These are phyloP conservation scores for Cerrena zonata DNA, from an alignment of 1,284 basidiomycete genomes.

Conservation along the genomic window DNA sequence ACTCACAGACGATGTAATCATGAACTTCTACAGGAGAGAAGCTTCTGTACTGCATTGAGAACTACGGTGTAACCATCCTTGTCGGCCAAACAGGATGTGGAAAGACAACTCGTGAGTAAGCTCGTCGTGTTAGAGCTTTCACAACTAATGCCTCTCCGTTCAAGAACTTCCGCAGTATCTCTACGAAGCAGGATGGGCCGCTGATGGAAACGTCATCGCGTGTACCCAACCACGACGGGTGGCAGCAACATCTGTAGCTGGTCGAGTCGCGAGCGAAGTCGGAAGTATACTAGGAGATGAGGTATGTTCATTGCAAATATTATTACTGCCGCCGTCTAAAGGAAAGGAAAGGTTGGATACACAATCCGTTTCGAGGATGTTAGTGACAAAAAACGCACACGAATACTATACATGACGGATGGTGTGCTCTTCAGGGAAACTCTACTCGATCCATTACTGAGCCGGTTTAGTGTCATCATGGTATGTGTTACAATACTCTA, in stretches of 20 bases:
- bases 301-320: conserved; percentile 39
- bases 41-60: conserved; percentile 81
- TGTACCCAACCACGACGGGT: conserved; percentile 95
- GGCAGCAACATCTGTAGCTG: conserved; percentile 90
- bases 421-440: conserved; percentile 96
- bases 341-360: conserved; percentile 79
- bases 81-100: conserved; percentile 96
- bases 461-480: conserved; percentile 92
- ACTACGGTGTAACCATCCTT: conserved; percentile 77
- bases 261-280: conserved; percentile 84
- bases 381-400: conserved; percentile 72
- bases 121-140: background rate
- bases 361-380: conserved; percentile 97
- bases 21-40: conserved; percentile 49
- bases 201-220: conserved; percentile 71
- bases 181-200: conserved; percentile 84
- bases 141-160: background rate
- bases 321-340: background rate
- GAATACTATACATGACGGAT: conserved; percentile 97
- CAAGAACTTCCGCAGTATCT: conserved; percentile 92
- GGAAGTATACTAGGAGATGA: conserved; percentile 87
- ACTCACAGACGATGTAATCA: background rate
- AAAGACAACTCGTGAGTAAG: conserved; percentile 85
- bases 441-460: conserved; percentile 81
- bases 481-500: conserved; percentile 47